These are phyloP conservation scores for Elaphomyces granulatus DNA, from an alignment of 495 filamentous ascomycete genomes.

Conservation along the genomic window DNA sequence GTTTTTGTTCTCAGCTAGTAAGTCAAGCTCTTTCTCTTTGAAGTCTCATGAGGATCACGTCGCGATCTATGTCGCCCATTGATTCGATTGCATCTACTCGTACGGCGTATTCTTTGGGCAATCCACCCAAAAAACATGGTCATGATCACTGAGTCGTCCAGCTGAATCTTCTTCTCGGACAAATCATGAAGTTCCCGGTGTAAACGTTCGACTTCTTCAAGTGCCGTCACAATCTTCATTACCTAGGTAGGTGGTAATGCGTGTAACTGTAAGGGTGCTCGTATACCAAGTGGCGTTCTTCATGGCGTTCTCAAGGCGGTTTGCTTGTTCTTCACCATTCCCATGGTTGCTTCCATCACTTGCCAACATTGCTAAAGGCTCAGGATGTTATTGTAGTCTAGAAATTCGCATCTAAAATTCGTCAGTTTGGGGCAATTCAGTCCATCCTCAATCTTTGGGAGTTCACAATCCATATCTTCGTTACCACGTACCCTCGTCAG, in stretches of 20 bases:
- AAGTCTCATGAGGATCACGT: neutral
- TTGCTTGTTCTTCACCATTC: neutral
- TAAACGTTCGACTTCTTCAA: neutral
- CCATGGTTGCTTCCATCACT: neutral
- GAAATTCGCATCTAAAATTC: neutral
- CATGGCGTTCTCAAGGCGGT: neutral
- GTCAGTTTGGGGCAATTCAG: neutral
- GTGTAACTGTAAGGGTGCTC: neutral
- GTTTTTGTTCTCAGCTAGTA: slow-evolving; percentile 41
- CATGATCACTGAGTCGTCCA: neutral
- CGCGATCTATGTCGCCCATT: neutral
- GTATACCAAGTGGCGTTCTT: neutral
- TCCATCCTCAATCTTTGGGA: neutral
- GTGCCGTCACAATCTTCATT: neutral
- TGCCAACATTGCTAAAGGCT: neutral
- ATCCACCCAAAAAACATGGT: neutral
- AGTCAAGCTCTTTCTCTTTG: slow-evolving; percentile 38
- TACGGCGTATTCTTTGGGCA: neutral
- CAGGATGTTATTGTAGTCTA: neutral
- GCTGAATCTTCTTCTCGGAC: neutral
- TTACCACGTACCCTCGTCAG: too few species aligned
- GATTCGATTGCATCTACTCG: neutral
- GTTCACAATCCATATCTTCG: too few species aligned
- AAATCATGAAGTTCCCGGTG: neutral
- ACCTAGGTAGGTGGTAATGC: too few species aligned